Evolutionary conservation across 148 eudicot genomes (phyloP), one percentile per base, ranked within the genome.

Genomic region (Rhododendron simsii): DNA sequence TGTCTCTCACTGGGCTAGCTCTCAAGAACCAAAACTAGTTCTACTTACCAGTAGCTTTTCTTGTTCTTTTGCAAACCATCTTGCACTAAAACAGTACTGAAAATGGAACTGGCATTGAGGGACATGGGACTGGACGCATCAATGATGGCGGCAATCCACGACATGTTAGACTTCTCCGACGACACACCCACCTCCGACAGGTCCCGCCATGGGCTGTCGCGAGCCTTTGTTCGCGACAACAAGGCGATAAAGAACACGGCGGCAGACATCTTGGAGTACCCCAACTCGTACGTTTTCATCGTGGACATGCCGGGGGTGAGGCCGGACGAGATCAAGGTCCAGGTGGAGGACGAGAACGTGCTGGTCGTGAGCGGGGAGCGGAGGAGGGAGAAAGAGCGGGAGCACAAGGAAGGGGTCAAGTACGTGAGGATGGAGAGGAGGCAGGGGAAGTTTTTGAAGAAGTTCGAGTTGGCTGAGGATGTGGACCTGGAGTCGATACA

Each of bases 261-360:
- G 0, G 89, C 97, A 0, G 97, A 95, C 84, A 91, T 94, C 79
- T 90, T 91, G 80, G 97, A 94, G 88, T 87, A 73, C 69, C 95
- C 94, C 2, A 89, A 86, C 33, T 75, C 91, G 7, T 94, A 94
- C 92, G 85, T 89, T 41, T 94, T 93, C 88, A 82, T 90, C 8
- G 78, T 94, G 83, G 98, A 95, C 89, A 93, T 94, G 98, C 98
- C 98, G 1, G 98, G 98, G 78, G 23, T 92, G 44, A 90, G 87
- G 79, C 75, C 91, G 4, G 92, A 87, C 1, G 93, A 95, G 44
- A 88, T 94, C 1, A 91, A 91, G 82, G 98, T 94, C 0, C 92
- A 92, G 67, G 80, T 95, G 33, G 98, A 92, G 80, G 96, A 95
- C 9, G 98, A 86, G 23, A 92, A 92, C 39, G 92, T 93, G 84